These are phyloP conservation scores for Aspergillus ochraceus DNA, from an alignment of 2,329 filamentous ascomycete species.

Conservation along the genomic window DNA sequence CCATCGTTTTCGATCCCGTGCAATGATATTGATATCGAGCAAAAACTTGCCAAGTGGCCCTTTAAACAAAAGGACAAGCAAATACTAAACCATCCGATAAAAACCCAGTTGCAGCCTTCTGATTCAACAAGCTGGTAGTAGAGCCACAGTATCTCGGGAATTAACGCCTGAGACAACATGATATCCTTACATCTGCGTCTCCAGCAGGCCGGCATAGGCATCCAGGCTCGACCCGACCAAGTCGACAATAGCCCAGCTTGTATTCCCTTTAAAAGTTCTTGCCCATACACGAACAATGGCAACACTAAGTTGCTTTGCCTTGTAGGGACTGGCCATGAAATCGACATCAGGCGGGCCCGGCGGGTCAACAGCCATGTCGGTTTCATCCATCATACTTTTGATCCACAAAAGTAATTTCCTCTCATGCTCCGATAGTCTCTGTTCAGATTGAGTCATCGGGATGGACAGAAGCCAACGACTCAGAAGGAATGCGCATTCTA, in stretches of 20 bases:
- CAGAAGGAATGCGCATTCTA: conserved; percentile 54
- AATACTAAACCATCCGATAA: background rate
- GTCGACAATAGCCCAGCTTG: conserved; percentile 51
- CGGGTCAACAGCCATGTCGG: conserved; percentile 46
- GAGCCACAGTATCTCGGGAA: too few relatives aligned
- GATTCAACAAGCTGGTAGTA: background rate
- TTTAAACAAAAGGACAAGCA: background rate
- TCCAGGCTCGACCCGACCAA: conserved; percentile 48
- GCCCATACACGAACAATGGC: conserved; percentile 51
- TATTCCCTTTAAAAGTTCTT: conserved; percentile 49
- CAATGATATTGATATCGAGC: background rate
- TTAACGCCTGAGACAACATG: background rate
- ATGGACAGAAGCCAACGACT: conserved; percentile 49
- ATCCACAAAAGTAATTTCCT: conserved; percentile 50
- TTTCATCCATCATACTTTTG: conserved; percentile 52
- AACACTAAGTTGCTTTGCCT: conserved; percentile 48
- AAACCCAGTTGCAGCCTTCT: background rate
- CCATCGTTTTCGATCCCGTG: background rate
- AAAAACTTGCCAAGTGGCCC: background rate
- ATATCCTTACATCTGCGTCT: conserved; percentile 25
- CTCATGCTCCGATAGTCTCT: conserved; percentile 48
- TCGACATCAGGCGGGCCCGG: conserved; percentile 41
- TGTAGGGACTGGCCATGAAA: conserved; percentile 44
- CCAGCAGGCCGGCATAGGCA: conserved; percentile 48
- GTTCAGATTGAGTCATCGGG: conserved; percentile 43